Evolutionary conservation across 2,329 filamentous ascomycete species (phyloP).

Genomic region (Paramyrothecium sp.): DNA sequence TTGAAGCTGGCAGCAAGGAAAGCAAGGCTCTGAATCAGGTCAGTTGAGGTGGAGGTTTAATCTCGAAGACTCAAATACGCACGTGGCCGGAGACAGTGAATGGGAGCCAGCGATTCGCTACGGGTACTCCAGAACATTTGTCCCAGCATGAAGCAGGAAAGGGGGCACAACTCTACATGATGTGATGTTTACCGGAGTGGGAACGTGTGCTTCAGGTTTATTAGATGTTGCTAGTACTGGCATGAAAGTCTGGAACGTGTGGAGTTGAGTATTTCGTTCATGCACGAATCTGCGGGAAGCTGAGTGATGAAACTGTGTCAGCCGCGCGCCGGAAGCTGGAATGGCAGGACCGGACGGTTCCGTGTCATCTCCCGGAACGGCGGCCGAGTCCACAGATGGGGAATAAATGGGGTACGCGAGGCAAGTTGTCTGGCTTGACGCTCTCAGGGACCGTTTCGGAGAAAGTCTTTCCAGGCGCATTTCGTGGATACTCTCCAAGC

Average conservation of each 20-base stretch:
- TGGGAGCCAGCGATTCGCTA: neutral
- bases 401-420: neutral
- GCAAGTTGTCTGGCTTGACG: neutral
- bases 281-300: neutral
- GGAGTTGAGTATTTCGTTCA: neutral
- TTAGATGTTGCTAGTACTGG: neutral
- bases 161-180: neutral
- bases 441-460: too few relatives aligned
- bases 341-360: neutral
- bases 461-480: too few relatives aligned
- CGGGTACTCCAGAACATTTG: too few relatives aligned
- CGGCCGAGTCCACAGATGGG: neutral
- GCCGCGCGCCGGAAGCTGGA: neutral
- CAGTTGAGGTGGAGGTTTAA: neutral
- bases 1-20: slow-evolving; percentile 19
- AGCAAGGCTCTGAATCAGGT: slow-evolving; percentile 31
- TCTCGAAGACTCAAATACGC: neutral
- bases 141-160: neutral
- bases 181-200: too few relatives aligned
- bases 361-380: neutral
- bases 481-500: too few relatives aligned
- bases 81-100: neutral
- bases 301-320: neutral
- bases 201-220: neutral
- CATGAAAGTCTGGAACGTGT: neutral